Conservation (phyloP, 2,329 filamentous ascomycete genomes). For the Westerdykella sp. region DNA sequence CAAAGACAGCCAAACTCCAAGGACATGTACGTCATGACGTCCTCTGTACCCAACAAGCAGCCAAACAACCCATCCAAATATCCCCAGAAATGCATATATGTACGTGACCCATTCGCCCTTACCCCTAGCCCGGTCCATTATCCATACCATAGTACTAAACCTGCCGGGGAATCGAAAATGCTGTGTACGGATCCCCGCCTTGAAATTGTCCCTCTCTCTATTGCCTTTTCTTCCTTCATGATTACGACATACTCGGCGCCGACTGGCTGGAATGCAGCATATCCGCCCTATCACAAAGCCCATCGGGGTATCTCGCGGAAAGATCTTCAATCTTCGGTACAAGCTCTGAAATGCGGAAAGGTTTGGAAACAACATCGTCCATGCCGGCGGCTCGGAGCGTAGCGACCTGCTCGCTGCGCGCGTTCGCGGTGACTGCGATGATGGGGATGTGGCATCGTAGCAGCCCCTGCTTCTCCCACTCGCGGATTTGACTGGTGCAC, state of each 20-base stretch:
- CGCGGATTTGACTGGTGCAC: conserved; percentile 34
- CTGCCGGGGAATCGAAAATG: too few relatives aligned
- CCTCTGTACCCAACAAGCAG: too few relatives aligned
- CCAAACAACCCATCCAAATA: too few relatives aligned
- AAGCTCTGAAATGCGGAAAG: conserved; percentile 46
- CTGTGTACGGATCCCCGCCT: too few relatives aligned
- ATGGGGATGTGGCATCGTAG: conserved; percentile 36
- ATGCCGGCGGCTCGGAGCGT: conserved; percentile 35
- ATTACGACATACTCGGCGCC: neutral
- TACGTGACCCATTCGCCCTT: too few relatives aligned
- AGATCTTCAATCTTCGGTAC: conserved; percentile 48
- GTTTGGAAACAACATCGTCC: conserved; percentile 48
- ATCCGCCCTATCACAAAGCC: neutral
- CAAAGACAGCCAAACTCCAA: too few relatives aligned
- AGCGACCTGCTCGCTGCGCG: conserved; percentile 36
- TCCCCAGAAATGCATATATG: too few relatives aligned
- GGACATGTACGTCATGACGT: too few relatives aligned
- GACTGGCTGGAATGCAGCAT: neutral
- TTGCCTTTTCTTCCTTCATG: too few relatives aligned
- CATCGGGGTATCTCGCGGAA: conserved; percentile 18
- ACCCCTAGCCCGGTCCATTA: too few relatives aligned
- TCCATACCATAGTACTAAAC: too few relatives aligned
- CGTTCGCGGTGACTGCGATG: conserved; percentile 40
- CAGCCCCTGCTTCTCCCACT: conserved; percentile 31
- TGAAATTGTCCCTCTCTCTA: too few relatives aligned